These are phyloP conservation scores for Fonsecaea pugnacius DNA, from an alignment of 2,329 filamentous ascomycete genomes.

Conservation along the genomic window DNA sequence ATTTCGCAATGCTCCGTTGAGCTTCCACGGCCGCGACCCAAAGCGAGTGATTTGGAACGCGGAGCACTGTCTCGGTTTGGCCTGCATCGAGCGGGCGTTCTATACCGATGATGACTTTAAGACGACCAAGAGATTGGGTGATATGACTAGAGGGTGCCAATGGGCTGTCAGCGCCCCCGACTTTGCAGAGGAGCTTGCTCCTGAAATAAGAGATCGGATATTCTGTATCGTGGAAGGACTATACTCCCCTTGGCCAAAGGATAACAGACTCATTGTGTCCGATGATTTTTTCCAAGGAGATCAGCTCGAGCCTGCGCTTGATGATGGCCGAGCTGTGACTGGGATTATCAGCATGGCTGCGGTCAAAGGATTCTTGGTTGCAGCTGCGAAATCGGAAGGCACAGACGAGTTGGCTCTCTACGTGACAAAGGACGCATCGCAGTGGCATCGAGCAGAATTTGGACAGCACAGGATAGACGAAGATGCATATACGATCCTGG, in stretches of 20 bases:
- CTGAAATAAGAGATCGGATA: slow-evolving; percentile 69
- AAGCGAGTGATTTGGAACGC: slow-evolving; percentile 85
- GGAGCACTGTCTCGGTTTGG: slow-evolving; percentile 65
- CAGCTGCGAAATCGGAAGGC: slow-evolving; percentile 75
- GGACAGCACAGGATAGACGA: slow-evolving; percentile 82
- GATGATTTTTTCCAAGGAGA: slow-evolving; percentile 77
- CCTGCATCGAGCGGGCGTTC: slow-evolving; percentile 65
- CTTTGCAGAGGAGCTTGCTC: slow-evolving; percentile 62
- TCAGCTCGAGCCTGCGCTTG: slow-evolving; percentile 73
- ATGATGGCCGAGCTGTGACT: slow-evolving; percentile 71
- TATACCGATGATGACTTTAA: slow-evolving; percentile 90
- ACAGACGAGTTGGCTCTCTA: slow-evolving; percentile 92
- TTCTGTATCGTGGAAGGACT: slow-evolving; percentile 79
- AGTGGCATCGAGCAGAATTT: slow-evolving; percentile 92
- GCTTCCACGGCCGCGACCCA: slow-evolving; percentile 81
- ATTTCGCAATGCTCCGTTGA: slow-evolving; percentile 60
- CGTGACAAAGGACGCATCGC: slow-evolving; percentile 78
- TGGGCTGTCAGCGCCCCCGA: slow-evolving; percentile 80
- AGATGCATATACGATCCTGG: slow-evolving; percentile 85
- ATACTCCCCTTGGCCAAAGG: slow-evolving; percentile 70
- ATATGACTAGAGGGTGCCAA: slow-evolving; percentile 71
- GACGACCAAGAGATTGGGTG: slow-evolving; percentile 64
- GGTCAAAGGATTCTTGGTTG: slow-evolving; percentile 85
- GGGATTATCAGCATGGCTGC: slow-evolving; percentile 81
- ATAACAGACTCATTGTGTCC: slow-evolving; percentile 78